phyloP scores from a whole-genome alignment of 768 basidiomycete species.

The Boletus rubescentipes region DNA sequence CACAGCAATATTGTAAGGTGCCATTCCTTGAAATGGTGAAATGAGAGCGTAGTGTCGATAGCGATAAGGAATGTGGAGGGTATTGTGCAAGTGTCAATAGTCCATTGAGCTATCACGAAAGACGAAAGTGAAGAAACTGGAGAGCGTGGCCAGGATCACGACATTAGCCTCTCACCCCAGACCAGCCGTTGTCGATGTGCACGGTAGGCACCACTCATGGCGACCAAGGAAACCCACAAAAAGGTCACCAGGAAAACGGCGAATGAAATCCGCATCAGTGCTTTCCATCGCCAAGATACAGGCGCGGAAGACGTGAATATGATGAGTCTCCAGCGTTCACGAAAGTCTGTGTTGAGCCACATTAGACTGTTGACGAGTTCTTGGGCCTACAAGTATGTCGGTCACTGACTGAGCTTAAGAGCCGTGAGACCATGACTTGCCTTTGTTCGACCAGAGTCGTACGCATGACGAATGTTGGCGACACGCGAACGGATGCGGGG shows the following conservation, averaged over 20 bases:
- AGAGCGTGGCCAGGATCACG: constrained; percentile 35
- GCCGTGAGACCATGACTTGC: constrained; percentile 32
- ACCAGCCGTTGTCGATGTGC: constrained; percentile 74
- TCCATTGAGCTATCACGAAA: background rate
- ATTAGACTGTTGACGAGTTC: constrained; percentile 60
- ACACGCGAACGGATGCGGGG: constrained; percentile 65
- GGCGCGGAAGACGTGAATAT: constrained; percentile 74
- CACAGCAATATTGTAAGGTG: background rate
- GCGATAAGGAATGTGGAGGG: background rate
- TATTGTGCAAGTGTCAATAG: background rate
- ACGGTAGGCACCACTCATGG: constrained; percentile 63
- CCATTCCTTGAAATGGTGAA: background rate
- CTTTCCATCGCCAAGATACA: constrained; percentile 71
- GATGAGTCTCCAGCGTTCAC: constrained; percentile 70
- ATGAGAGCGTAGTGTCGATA: background rate
- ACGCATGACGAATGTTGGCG: constrained; percentile 58
- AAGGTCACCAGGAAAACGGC: constrained; percentile 56
- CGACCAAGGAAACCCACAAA: constrained; percentile 59
- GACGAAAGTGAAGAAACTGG: background rate
- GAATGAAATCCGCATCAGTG: constrained; percentile 59
- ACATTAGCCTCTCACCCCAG: constrained; percentile 80
- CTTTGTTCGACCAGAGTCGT: constrained; percentile 71
- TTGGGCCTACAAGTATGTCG: constrained; percentile 49
- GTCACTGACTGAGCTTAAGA: background rate
- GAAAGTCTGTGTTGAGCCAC: constrained; percentile 80